Evolutionary conservation across 371 early-diverging fungal species (phyloP).

Genomic region (Apophysomyces ossiformis): DNA sequence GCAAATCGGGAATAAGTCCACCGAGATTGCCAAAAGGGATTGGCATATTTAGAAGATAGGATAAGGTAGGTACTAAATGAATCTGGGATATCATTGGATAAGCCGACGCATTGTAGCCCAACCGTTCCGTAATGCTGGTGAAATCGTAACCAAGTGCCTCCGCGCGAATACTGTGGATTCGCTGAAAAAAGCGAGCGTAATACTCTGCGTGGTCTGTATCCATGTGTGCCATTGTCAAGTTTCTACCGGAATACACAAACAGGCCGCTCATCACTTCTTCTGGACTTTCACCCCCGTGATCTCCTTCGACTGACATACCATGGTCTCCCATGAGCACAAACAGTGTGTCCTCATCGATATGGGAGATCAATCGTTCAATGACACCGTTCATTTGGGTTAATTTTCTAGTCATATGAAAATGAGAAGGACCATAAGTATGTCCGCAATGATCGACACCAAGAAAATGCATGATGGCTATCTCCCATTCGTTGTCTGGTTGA

Average conservation of each 20-base stretch:
- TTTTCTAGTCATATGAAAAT: slow-evolving; percentile 85
- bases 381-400: slow-evolving; percentile 84
- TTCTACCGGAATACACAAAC: slow-evolving; percentile 73
- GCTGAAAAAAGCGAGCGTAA: slow-evolving; percentile 18
- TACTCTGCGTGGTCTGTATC: slow-evolving; percentile 13
- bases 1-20: slow-evolving; percentile 75
- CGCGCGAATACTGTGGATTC: slow-evolving; percentile 31
- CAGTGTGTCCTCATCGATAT: slow-evolving; percentile 86
- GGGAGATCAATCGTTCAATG: slow-evolving; percentile 66
- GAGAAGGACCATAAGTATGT: slow-evolving; percentile 90
- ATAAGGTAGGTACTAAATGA: slow-evolving; percentile 82
- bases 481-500: slow-evolving; percentile 54
- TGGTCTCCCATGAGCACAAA: slow-evolving; percentile 98
- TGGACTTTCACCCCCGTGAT: slow-evolving; percentile 97
- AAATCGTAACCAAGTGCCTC: slow-evolving; percentile 31
- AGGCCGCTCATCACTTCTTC: slow-evolving; percentile 88
- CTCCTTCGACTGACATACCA: slow-evolving; percentile 98
- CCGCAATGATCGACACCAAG: slow-evolving; percentile 98
- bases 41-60: slow-evolving; percentile 73
- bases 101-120: slow-evolving; percentile 29
- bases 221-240: slow-evolving; percentile 25
- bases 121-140: slow-evolving; percentile 19
- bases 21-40: slow-evolving; percentile 90
- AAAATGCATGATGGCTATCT: slow-evolving; percentile 87
- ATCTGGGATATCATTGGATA: slow-evolving; percentile 75